phyloP scores from a whole-genome alignment of 345 rosid species.

The Lepidium aucheri region DNA sequence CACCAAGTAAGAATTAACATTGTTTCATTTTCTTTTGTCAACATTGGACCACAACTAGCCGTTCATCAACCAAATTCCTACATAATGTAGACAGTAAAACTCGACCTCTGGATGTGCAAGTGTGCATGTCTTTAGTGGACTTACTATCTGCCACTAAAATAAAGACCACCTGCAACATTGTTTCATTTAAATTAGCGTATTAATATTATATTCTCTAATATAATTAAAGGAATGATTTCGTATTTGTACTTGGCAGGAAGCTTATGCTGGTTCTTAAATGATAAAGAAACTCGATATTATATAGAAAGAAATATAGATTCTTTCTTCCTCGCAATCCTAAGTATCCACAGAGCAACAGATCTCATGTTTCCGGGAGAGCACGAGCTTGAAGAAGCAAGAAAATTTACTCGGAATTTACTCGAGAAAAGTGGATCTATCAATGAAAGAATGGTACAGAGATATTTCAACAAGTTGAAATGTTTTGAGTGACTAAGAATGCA shows the following conservation, averaged over 20 bases:
- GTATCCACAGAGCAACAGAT: slow-evolving; percentile 49
- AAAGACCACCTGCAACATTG: too few relatives aligned
- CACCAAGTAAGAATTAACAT: slow-evolving; percentile 29
- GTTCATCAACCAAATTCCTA: too few relatives aligned
- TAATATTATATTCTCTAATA: too few relatives aligned
- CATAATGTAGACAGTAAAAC: too few relatives aligned
- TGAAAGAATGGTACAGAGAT: neutral
- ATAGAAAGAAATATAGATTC: slow-evolving; percentile 26
- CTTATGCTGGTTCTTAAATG: slow-evolving; percentile 50
- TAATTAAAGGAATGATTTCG: too few relatives aligned
- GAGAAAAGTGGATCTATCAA: slow-evolving; percentile 16
- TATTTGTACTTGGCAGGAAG: slow-evolving; percentile 26
- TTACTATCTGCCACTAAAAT: too few relatives aligned
- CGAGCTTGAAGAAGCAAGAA: slow-evolving; percentile 45
- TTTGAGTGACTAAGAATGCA: neutral
- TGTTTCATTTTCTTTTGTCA: too few relatives aligned
- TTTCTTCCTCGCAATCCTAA: slow-evolving; percentile 33
- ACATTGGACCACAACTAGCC: too few relatives aligned
- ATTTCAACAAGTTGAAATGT: neutral
- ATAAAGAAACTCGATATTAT: slow-evolving; percentile 25
- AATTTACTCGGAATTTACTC: slow-evolving; percentile 35
- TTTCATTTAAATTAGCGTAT: too few relatives aligned
- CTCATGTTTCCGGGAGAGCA: slow-evolving; percentile 51
- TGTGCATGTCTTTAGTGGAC: too few relatives aligned
- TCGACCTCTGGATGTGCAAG: too few relatives aligned